Conservation (phyloP, 2,329 filamentous ascomycete genomes). For the Penicillium aurantiogriseum region DNA sequence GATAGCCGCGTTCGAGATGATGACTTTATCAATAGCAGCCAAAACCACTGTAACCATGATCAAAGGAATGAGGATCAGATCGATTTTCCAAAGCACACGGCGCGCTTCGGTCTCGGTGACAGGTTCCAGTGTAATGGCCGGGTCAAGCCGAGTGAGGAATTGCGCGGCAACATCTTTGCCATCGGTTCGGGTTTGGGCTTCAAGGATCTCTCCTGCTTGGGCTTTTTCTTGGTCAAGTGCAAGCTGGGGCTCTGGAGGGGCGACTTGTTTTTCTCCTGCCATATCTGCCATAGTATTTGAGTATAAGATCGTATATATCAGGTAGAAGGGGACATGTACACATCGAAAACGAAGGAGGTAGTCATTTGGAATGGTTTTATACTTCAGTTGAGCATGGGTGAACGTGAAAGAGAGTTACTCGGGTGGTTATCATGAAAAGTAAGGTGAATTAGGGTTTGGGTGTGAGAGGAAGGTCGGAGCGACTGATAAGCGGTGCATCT, state of each 20-base stretch:
- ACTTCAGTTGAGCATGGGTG: not conserved
- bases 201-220: slow-evolving; percentile 12
- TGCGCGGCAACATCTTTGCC: slow-evolving; percentile 30
- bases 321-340: not conserved
- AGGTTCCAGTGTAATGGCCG: slow-evolving; percentile 20
- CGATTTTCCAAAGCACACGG: slow-evolving; percentile 29
- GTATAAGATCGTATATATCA: not conserved
- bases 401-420: not conserved
- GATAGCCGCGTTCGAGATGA: slow-evolving; percentile 23
- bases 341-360: not conserved
- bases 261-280: not conserved
- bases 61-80: slow-evolving; percentile 27
- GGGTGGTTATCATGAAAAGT: not conserved
- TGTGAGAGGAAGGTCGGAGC: slow-evolving; percentile 10
- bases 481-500: slow-evolving; percentile 12
- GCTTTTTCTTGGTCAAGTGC: slow-evolving; percentile 3
- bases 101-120: slow-evolving; percentile 24
- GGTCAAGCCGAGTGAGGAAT: slow-evolving; percentile 28
- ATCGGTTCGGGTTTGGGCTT: not conserved
- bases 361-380: not conserved
- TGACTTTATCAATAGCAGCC: slow-evolving; percentile 34
- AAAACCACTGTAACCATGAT: slow-evolving; percentile 26
- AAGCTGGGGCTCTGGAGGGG: not conserved
- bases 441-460: slow-evolving; percentile 4
- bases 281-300: not conserved